Conservation (phyloP, 2,329 filamentous ascomycete genomes). For the Plenodomus lindquistii region DNA sequence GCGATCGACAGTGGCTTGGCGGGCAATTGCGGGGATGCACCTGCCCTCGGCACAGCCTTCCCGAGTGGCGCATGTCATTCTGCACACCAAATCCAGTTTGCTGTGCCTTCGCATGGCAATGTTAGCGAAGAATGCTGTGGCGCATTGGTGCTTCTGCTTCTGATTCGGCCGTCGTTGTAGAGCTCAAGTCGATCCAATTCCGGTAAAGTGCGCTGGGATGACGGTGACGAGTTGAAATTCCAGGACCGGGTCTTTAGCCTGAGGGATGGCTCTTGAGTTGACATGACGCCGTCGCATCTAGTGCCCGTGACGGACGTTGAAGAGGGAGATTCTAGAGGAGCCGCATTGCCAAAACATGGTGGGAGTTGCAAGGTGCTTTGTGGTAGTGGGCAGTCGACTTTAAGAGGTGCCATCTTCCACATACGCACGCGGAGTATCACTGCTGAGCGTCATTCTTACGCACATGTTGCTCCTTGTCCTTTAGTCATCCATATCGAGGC, state of each 20-base stretch:
- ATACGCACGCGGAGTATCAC: no score
- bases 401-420: background rate
- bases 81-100: constrained; percentile 10
- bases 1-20: constrained; percentile 18
- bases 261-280: background rate
- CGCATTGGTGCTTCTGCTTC: background rate
- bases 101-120: background rate
- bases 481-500: no score
- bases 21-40: constrained; percentile 19
- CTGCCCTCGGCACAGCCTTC: constrained; percentile 2
- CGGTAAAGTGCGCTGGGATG: no score
- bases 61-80: constrained; percentile 6
- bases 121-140: background rate
- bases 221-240: background rate
- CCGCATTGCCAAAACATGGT: background rate
- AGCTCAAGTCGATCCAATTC: background rate
- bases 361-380: background rate
- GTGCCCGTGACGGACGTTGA: no score
- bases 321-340: background rate
- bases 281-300: no score
- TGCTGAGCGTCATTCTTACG: no score
- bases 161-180: background rate
- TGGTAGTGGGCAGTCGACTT: background rate
- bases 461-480: no score
- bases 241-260: background rate